Evolutionary conservation across 1,284 basidiomycete genomes (phyloP), one percentile per base, ranked within the genome.

Genomic region (Malassezia vespertilionis): DNA sequence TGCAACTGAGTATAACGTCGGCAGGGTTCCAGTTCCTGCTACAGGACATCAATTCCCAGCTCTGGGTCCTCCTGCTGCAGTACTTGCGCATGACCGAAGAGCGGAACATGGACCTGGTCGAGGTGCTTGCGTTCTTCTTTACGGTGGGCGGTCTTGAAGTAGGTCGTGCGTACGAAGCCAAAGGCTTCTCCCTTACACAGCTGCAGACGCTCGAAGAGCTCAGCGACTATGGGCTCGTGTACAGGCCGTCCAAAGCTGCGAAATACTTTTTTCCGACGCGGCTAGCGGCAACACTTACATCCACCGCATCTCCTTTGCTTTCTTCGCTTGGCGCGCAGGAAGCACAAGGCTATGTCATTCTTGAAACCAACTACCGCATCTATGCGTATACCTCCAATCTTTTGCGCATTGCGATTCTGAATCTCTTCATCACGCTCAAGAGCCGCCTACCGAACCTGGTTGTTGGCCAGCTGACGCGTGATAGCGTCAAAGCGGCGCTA

Each of bases 361-460:
- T 99, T 28, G 93, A 99, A 75, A 97, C 93, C 18, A 97, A 97
- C 74, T 97, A 96, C 74, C 83, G 90, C 55, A 75, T 97, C 48
- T 99, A 97, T 72, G 93, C 93, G 1, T 97, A 99, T 72, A 99
- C 93, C 30, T 83, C 86, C 56, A 97, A 96, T 71, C 84, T 89
- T 23, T 76, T 99, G 12, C 89, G 95, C 71, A 96, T 90, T 38
- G 88, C 91, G 8, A 88, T 99, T 33, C 75, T 99, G 24, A 93
- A 91, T 65, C 77, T 97, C 12, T 99, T 97, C 66, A 82, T 93
- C 32, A 80, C 83, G 15, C 77, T 97, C 69, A 86, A 87, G 70
- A 86, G 87, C 59, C 82, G 91, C 24, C 96, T 96, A 65, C 87
- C 89, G 4, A 96, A 97, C 73, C 78, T 99, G 38, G 87, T 91